phyloP scores from a whole-genome alignment of 2,329 filamentous ascomycete genomes.

The Eurotiales sp. region DNA sequence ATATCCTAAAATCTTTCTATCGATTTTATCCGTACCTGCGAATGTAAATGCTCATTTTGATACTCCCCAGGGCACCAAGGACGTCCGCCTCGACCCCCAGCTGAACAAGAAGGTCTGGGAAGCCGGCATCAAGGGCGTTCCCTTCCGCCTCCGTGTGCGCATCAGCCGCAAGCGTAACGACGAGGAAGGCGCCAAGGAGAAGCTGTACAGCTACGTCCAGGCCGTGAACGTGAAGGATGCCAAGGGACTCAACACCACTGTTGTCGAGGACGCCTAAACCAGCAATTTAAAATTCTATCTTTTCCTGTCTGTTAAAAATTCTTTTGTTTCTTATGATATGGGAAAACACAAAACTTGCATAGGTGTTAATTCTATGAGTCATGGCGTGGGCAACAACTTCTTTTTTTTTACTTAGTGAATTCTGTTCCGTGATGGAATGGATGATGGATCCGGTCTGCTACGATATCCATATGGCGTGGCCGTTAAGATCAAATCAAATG shows the following conservation, averaged over 20 bases:
- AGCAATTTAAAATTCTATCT: background rate
- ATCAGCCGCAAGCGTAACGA: conserved; percentile 99
- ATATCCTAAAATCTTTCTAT: background rate
- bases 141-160: conserved; percentile 94
- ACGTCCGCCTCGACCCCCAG: conserved; percentile 97
- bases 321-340: too few species aligned
- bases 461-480: too few species aligned
- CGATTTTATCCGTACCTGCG: too few species aligned
- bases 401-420: too few species aligned
- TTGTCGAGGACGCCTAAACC: conserved; percentile 61
- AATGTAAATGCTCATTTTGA: background rate
- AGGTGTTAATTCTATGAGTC: background rate
- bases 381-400: background rate
- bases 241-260: conserved; percentile 91
- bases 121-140: conserved; percentile 96
- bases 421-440: too few species aligned
- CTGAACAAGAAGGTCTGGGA: conserved; percentile 99
- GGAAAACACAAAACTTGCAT: too few species aligned
- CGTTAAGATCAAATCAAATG: too few species aligned
- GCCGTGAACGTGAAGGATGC: conserved; percentile 99
- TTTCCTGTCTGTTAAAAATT: background rate
- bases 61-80: conserved; percentile 72
- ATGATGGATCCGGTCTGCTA: too few species aligned
- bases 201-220: conserved; percentile 99
- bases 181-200: conserved; percentile 99